Evolutionary conservation across 1,139 yeast species (phyloP).

Genomic region (Saccharomyces hybrid): DNA sequence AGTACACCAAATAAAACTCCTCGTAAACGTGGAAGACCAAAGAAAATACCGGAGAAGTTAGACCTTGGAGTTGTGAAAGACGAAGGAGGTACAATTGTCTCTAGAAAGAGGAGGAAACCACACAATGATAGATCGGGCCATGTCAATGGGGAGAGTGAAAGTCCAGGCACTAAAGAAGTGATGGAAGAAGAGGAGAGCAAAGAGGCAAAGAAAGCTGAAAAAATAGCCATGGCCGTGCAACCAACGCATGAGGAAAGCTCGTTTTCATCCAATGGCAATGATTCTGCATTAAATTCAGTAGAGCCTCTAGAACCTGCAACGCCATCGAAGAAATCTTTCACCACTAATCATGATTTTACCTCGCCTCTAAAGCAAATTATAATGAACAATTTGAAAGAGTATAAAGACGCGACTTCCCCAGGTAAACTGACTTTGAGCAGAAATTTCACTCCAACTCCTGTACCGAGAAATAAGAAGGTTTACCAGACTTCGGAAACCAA

Average conservation of each 20-base stretch:
- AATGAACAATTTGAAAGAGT: constrained; percentile 19
- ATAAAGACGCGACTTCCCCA: constrained; percentile 17
- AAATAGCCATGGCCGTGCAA: background rate
- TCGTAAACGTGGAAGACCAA: constrained; percentile 13
- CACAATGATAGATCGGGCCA: background rate
- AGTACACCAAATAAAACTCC: background rate
- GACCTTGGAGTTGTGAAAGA: background rate
- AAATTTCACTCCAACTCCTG: constrained; percentile 34
- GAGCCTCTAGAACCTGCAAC: constrained; percentile 16
- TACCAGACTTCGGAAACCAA: constrained; percentile 37
- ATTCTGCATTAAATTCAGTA: background rate
- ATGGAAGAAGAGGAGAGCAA: background rate
- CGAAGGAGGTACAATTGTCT: background rate
- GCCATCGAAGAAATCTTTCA: constrained; percentile 15
- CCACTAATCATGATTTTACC: constrained; percentile 19
- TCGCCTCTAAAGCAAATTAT: constrained; percentile 25
- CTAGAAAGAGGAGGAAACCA: background rate
- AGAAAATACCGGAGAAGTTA: constrained; percentile 1
- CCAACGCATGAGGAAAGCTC: background rate
- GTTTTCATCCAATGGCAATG: background rate
- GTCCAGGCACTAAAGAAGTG: background rate
- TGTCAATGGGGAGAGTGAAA: background rate
- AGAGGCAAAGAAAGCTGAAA: background rate
- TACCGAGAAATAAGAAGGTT: constrained; percentile 30
- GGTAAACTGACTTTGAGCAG: constrained; percentile 27